These are phyloP conservation scores for Cytospora paraplurivora DNA, from an alignment of 2,329 filamentous ascomycete genomes.

Conservation along the genomic window DNA sequence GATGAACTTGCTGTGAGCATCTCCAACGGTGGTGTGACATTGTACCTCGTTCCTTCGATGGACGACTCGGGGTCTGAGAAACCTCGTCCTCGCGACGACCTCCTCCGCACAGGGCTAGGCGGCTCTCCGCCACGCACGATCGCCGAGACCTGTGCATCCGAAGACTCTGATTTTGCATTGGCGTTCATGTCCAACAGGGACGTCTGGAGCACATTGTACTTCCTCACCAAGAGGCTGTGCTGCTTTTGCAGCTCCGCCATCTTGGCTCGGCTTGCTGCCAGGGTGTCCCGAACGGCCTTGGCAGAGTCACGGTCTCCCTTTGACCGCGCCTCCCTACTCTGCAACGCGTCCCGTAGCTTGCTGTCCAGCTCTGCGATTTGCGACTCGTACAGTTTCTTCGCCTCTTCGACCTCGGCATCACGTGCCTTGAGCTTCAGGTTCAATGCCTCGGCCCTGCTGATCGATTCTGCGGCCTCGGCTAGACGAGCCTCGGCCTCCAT, in stretches of 20 bases:
- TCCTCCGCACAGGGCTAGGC: constrained; percentile 42
- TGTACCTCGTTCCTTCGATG: constrained; percentile 45
- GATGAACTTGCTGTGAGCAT: constrained; percentile 32
- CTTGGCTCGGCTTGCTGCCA: constrained; percentile 56
- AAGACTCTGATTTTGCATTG: constrained; percentile 34
- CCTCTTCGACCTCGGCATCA: constrained; percentile 50
- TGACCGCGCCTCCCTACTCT: constrained; percentile 25
- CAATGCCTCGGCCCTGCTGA: constrained; percentile 60
- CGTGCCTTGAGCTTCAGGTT: constrained; percentile 58
- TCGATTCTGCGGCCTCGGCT: constrained; percentile 59
- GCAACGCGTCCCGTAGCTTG: constrained; percentile 45
- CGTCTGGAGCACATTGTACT: constrained; percentile 55
- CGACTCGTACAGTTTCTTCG: constrained; percentile 47
- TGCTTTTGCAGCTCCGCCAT: constrained; percentile 57
- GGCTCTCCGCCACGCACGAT: constrained; percentile 36
- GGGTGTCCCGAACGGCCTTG: constrained; percentile 46
- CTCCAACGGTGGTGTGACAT: constrained; percentile 46
- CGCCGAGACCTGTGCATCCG: constrained; percentile 42
- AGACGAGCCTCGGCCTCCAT: constrained; percentile 59
- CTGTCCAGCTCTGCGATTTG: constrained; percentile 52
- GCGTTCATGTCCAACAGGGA: constrained; percentile 51
- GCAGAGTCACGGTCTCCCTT: constrained; percentile 36
- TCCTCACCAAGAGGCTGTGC: constrained; percentile 51
- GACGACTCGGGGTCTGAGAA: constrained; percentile 47
- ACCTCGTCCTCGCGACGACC: constrained; percentile 41